These are phyloP conservation scores for Aegilops speltoides DNA, from an alignment of 176 grass and related monocot genomes.

Conservation along the genomic window DNA sequence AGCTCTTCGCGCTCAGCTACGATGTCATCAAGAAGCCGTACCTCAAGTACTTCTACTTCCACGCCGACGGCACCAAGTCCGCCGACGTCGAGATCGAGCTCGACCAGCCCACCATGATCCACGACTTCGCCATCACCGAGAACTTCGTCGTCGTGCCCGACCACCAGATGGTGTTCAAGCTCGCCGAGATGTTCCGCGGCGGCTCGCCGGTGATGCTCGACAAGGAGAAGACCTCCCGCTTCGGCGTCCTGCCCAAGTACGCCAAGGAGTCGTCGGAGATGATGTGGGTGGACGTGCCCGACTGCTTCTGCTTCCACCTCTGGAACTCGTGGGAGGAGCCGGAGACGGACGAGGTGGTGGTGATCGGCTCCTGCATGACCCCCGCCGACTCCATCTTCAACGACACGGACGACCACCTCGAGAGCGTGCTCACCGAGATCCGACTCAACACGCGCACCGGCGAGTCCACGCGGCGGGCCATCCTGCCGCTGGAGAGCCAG, in stretches of 20 bases:
- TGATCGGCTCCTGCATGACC: constrained; percentile 86
- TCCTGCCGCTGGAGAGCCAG: constrained; percentile 31
- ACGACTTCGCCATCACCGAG: constrained; percentile 95
- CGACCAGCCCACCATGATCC: constrained; percentile 86
- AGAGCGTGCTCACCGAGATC: constrained; percentile 89
- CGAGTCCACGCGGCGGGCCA: constrained; percentile 52
- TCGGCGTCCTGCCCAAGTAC: constrained; percentile 81
- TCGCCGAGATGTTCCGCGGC: constrained; percentile 78
- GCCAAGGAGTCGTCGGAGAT: constrained; percentile 56
- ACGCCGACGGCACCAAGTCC: constrained; percentile 61
- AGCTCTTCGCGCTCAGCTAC: constrained; percentile 89
- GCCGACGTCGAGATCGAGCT: constrained; percentile 69
- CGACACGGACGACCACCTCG: constrained; percentile 50
- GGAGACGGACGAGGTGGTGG: constrained; percentile 59
- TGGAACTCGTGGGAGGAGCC: constrained; percentile 96
- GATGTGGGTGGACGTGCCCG: constrained; percentile 83
- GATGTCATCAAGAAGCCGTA: constrained; percentile 74
- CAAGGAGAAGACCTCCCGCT: constrained; percentile 64
- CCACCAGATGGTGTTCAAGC: constrained; percentile 91
- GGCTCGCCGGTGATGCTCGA: constrained; percentile 78
- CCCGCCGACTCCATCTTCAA: constrained; percentile 95
- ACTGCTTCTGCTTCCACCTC: constrained; percentile 98
- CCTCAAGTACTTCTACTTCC: constrained; percentile 77
- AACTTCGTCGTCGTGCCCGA: constrained; percentile 76
- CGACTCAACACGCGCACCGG: constrained; percentile 70